Conservation (phyloP, 768 basidiomycete species). For the Lactarius psammicola region DNA sequence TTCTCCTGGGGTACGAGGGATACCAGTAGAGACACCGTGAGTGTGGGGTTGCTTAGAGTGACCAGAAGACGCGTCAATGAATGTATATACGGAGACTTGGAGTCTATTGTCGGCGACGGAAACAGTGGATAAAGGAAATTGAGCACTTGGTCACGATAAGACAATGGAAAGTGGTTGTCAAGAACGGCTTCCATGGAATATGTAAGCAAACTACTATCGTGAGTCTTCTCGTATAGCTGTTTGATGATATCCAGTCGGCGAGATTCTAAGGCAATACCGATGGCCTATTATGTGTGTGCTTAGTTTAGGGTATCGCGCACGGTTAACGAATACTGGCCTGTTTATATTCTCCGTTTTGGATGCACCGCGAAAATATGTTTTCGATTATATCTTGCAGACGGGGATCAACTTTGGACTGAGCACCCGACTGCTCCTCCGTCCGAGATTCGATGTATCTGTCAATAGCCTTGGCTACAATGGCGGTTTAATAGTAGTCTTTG, state of each 20-base stretch:
- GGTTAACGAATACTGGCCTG: constrained; percentile 52
- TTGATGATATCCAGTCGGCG: constrained; percentile 84
- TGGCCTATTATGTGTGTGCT: constrained; percentile 54
- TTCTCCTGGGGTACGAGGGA: constrained; percentile 70
- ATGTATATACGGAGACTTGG: constrained; percentile 72
- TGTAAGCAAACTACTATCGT: constrained; percentile 75
- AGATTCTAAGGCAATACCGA: constrained; percentile 93
- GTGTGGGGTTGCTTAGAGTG: constrained; percentile 76
- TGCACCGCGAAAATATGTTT: constrained; percentile 81
- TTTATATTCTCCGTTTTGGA: constrained; percentile 85
- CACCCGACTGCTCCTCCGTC: constrained; percentile 49
- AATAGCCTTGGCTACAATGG: constrained; percentile 79
- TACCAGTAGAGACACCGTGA: constrained; percentile 71
- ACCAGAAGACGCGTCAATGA: constrained; percentile 87
- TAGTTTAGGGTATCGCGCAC: constrained; percentile 3
- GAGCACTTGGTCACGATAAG: constrained; percentile 79
- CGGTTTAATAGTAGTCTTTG: neutral
- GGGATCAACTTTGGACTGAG: constrained; percentile 66
- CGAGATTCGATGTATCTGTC: constrained; percentile 85
- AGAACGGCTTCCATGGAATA: constrained; percentile 93
- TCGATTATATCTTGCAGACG: constrained; percentile 84
- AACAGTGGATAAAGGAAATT: constrained; percentile 84
- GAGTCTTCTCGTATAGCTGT: constrained; percentile 66
- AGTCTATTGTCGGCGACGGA: constrained; percentile 67
- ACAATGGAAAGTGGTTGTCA: constrained; percentile 84